Evolutionary conservation across 2,329 filamentous ascomycete genomes (phyloP).

Genomic region (Penicillium digitatum): DNA sequence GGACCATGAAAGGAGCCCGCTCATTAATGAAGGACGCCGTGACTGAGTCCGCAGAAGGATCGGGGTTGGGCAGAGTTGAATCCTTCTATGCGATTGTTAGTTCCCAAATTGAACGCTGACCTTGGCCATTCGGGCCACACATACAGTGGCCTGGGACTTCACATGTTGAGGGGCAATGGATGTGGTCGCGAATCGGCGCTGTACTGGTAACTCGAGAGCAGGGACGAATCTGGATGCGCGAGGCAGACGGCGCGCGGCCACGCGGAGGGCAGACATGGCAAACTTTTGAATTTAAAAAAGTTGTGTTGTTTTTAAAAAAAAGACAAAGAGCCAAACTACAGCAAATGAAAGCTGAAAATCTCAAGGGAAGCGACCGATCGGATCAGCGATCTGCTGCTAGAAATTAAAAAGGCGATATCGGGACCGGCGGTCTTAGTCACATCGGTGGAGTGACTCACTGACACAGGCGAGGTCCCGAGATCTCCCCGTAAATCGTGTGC

Average conservation of each 20-base stretch:
- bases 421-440: constrained; percentile 19
- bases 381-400: constrained; percentile 6
- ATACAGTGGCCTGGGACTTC: constrained; percentile 28
- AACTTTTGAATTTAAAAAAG: constrained; percentile 2
- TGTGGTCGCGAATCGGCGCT: constrained; percentile 34
- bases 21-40: constrained; percentile 71
- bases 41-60: constrained; percentile 68
- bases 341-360: neutral
- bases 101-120: neutral
- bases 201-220: constrained; percentile 32
- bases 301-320: neutral
- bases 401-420: constrained; percentile 30
- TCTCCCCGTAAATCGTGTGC: neutral
- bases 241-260: constrained; percentile 36
- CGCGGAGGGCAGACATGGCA: constrained; percentile 33
- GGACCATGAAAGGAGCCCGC: constrained; percentile 84
- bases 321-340: neutral
- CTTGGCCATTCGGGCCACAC: neutral
- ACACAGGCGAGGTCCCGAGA: neutral
- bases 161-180: constrained; percentile 30
- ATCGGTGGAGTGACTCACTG: constrained; percentile 6
- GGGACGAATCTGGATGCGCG: constrained; percentile 29
- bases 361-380: neutral
- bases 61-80: constrained; percentile 60
- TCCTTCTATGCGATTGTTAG: constrained; percentile 40